A percentile compares a stretch with the other conserved stretches of the same genome.
These are phyloP conservation scores for Cryptococcus sp. DNA, from an alignment of 1,284 basidiomycete genomes.

Conservation along the genomic window DNA sequence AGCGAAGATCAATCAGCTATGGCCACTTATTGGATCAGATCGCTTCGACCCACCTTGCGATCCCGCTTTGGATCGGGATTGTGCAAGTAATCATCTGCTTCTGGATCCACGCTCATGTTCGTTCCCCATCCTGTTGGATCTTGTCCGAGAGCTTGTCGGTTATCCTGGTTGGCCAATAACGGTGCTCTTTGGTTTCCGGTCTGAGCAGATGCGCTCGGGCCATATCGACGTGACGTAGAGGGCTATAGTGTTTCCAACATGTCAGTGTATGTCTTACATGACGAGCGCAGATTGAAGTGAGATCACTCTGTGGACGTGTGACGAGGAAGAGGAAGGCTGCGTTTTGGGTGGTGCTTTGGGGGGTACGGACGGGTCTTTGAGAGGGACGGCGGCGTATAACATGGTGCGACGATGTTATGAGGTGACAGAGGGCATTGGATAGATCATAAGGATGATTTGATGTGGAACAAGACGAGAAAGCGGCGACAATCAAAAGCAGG, in stretches of 20 bases:
- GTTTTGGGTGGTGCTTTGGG: background rate
- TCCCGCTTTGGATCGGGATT: constrained; percentile 65
- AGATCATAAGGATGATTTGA: too few species aligned
- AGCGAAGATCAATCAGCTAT: background rate
- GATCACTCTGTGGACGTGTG: background rate
- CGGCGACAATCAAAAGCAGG: constrained; percentile 1
- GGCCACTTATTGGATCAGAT: background rate
- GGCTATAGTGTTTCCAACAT: constrained; percentile 2
- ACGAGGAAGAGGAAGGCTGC: background rate
- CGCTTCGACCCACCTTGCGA: constrained; percentile 51
- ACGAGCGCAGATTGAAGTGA: background rate
- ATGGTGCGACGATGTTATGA: too few species aligned
- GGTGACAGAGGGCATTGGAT: too few species aligned
- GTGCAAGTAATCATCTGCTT: constrained; percentile 54
- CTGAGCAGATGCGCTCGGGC: constrained; percentile 35
- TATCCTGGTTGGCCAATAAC: constrained; percentile 25
- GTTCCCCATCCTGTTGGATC: constrained; percentile 17
- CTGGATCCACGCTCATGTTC: constrained; percentile 38
- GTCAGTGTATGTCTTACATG: background rate
- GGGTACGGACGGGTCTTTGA: background rate
- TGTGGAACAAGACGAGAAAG: background rate
- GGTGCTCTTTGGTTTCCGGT: constrained; percentile 29
- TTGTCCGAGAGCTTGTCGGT: constrained; percentile 5
- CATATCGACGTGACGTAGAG: constrained; percentile 31
- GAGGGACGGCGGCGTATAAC: background rate